These are phyloP conservation scores for Prunus dulcis DNA, from an alignment of 306 rosid genomes.

Conservation along the genomic window DNA sequence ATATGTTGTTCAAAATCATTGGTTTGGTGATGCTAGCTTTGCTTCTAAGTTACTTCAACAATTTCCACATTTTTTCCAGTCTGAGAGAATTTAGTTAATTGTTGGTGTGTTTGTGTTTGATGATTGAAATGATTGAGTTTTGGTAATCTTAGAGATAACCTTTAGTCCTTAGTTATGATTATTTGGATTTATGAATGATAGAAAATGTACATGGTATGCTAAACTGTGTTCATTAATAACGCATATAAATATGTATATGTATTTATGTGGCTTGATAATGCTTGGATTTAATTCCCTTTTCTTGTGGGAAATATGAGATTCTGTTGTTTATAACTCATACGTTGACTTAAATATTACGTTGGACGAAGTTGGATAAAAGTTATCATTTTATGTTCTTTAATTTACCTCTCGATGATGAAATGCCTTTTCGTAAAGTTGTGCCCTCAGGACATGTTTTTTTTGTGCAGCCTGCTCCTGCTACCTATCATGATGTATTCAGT, in stretches of 20 bases:
- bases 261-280: background rate
- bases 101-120: background rate
- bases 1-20: background rate
- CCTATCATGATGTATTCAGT: constrained; percentile 77
- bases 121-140: background rate
- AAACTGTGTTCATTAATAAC: background rate
- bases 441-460: background rate
- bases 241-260: background rate
- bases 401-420: background rate
- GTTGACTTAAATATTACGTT: background rate
- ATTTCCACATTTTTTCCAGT: background rate
- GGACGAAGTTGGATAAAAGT: background rate
- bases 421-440: background rate
- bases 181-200: background rate
- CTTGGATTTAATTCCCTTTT: background rate
- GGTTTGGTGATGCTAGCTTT: background rate
- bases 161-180: background rate
- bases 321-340: background rate
- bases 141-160: background rate
- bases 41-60: background rate
- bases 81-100: background rate
- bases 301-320: background rate
- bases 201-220: no score
- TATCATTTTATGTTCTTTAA: background rate
- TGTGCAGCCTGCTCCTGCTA: constrained; percentile 83